Conservation (phyloP, 2,329 filamentous ascomycete species). For the Daldinia eschscholtzii region DNA sequence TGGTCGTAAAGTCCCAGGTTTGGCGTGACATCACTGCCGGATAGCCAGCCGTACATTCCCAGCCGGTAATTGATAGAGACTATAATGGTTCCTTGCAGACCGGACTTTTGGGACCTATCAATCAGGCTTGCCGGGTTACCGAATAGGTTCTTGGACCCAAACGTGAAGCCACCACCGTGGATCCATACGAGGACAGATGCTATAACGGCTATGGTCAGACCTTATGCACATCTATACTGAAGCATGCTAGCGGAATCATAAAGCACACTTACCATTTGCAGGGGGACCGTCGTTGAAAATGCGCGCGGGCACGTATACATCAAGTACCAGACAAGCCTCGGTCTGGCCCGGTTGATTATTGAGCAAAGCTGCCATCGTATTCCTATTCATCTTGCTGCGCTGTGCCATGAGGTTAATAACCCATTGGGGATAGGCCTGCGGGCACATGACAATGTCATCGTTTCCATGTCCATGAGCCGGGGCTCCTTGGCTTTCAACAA, state of each 20-base stretch:
- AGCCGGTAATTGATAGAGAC: slow-evolving; percentile 48
- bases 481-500: slow-evolving; percentile 42
- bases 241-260: background rate
- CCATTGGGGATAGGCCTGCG: slow-evolving; percentile 51
- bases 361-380: slow-evolving; percentile 35
- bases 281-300: slow-evolving; percentile 26
- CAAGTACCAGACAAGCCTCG: slow-evolving; percentile 45
- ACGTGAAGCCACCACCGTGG: slow-evolving; percentile 48
- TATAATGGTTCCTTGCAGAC: slow-evolving; percentile 37
- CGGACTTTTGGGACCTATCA: slow-evolving; percentile 30
- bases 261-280: slow-evolving; percentile 25
- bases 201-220: slow-evolving; percentile 15
- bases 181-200: slow-evolving; percentile 48
- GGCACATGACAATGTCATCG: slow-evolving; percentile 46
- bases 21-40: slow-evolving; percentile 48
- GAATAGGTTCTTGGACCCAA: slow-evolving; percentile 42
- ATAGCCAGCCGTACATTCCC: slow-evolving; percentile 48
- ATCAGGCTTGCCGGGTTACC: slow-evolving; percentile 44
- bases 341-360: slow-evolving; percentile 44
- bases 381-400: slow-evolving; percentile 19
- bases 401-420: slow-evolving; percentile 41
- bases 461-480: slow-evolving; percentile 37
- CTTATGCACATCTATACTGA: background rate
- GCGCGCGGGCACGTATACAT: slow-evolving; percentile 40
- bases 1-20: slow-evolving; percentile 65